A percentile compares a stretch with the other conserved stretches of the same genome.
Conservation (phyloP, 2,329 filamentous ascomycete genomes). For the Cyphellophora attinorum region DNA sequence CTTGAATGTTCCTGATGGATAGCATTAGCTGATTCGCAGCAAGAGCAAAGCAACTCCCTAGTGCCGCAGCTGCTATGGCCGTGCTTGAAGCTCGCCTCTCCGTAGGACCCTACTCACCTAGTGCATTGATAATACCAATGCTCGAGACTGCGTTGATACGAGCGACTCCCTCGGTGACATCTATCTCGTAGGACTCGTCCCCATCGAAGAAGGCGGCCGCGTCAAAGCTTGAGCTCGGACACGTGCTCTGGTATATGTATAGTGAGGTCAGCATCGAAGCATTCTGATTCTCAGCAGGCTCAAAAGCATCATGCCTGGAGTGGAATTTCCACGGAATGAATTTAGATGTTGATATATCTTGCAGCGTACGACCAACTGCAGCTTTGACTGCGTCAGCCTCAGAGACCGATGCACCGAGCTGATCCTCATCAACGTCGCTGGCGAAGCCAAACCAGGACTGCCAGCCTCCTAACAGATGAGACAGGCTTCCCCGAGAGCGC, state of each 20-base stretch:
- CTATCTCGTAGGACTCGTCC: constrained; percentile 20
- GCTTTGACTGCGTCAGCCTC: constrained; percentile 14
- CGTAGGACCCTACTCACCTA: no score
- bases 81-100: no score
- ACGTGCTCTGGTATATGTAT: constrained; percentile 14
- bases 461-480: not conserved
- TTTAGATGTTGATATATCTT: constrained; percentile 13
- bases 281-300: constrained; percentile 11
- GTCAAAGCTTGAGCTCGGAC: constrained; percentile 6
- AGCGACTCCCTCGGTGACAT: constrained; percentile 15
- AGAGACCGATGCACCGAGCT: constrained; percentile 1
- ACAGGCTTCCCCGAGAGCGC: not conserved
- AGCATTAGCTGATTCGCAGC: not conserved
- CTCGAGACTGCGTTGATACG: constrained; percentile 17
- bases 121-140: constrained; percentile 19
- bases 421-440: not conserved
- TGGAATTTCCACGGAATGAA: constrained; percentile 25
- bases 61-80: no score
- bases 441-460: not conserved
- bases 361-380: constrained; percentile 15
- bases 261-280: constrained; percentile 15
- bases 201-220: constrained; percentile 14
- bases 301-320: constrained; percentile 17
- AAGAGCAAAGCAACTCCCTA: no score
- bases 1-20: constrained; percentile 17